Percentiles rank a stretch among this genome's conserved stretches.
These are phyloP conservation scores for Globisporangium orthogonon DNA, from an alignment of 352 stramenopile species.

Conservation along the genomic window DNA sequence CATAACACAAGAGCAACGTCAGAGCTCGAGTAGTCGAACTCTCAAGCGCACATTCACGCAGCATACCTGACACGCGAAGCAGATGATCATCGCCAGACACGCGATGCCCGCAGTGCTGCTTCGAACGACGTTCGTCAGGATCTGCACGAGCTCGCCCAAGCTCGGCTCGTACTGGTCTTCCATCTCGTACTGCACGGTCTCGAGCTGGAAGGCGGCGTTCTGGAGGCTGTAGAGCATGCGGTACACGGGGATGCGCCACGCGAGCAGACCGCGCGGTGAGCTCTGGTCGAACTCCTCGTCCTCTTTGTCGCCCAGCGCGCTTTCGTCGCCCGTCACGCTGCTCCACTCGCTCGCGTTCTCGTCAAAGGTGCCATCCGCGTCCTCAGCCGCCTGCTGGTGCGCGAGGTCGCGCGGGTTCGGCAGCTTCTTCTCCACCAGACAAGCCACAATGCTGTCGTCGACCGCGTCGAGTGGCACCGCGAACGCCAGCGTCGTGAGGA, in stretches of 20 bases:
- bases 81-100: constrained; percentile 56
- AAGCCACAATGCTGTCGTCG: constrained; percentile 57
- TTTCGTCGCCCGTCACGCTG: constrained; percentile 82
- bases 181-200: constrained; percentile 64
- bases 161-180: constrained; percentile 74
- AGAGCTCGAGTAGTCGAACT: neutral
- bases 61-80: constrained; percentile 69
- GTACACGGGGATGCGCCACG: constrained; percentile 66
- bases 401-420: constrained; percentile 41
- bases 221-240: constrained; percentile 58
- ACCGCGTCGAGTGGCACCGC: constrained; percentile 53
- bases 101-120: constrained; percentile 59
- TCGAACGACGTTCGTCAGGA: constrained; percentile 57
- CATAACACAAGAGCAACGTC: neutral
- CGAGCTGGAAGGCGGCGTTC: constrained; percentile 64
- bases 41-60: too few species aligned
- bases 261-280: constrained; percentile 17
- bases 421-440: constrained; percentile 52
- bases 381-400: constrained; percentile 15
- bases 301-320: constrained; percentile 68
- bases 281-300: constrained; percentile 68
- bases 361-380: constrained; percentile 34
- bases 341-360: constrained; percentile 79
- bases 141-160: constrained; percentile 42
- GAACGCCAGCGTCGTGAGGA: constrained; percentile 63